Percentiles rank a stretch among this genome's conserved stretches.
These are phyloP conservation scores for Halteria grandinella DNA, from an alignment of 73 alveolate species.

Conservation along the genomic window DNA sequence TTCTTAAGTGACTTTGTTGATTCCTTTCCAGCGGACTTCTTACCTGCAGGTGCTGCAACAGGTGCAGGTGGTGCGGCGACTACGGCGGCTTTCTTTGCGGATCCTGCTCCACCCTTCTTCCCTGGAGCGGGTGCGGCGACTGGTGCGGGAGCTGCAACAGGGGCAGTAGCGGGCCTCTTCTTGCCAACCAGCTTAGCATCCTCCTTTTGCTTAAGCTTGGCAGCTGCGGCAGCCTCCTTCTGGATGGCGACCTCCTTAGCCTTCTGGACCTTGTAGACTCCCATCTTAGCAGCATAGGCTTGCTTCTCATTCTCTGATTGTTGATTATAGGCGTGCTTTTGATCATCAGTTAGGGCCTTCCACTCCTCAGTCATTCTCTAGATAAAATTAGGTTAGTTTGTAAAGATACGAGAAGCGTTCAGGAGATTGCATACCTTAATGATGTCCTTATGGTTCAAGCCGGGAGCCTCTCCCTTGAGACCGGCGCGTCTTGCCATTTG, in stretches of 20 bases:
- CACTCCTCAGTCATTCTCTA: slow-evolving; percentile 76
- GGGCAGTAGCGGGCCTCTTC: neutral
- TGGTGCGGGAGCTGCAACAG: too few species aligned
- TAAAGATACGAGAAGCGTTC: neutral
- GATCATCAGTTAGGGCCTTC: slow-evolving; percentile 73
- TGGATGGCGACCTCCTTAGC: slow-evolving; percentile 20
- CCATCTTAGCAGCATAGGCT: slow-evolving; percentile 72
- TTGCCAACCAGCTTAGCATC: neutral
- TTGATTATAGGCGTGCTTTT: slow-evolving; percentile 55
- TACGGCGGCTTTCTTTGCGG: too few species aligned
- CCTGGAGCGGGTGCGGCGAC: too few species aligned
- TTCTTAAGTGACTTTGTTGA: neutral
- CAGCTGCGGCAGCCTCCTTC: slow-evolving; percentile 17
- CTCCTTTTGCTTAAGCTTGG: neutral
- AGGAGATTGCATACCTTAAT: slow-evolving; percentile 13
- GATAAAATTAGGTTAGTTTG: neutral
- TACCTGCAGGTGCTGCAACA: too few species aligned
- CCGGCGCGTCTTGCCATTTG: slow-evolving; percentile 67
- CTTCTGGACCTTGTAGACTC: slow-evolving; percentile 59
- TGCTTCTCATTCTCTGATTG: slow-evolving; percentile 66
- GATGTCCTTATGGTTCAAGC: slow-evolving; percentile 57
- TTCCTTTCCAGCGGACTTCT: too few species aligned
- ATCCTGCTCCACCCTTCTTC: too few species aligned
- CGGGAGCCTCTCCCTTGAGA: slow-evolving; percentile 72
- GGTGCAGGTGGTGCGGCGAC: too few species aligned